phyloP scores from a whole-genome alignment of 2,329 filamentous ascomycete species.

The Colletotrichum lindemuthianum region DNA sequence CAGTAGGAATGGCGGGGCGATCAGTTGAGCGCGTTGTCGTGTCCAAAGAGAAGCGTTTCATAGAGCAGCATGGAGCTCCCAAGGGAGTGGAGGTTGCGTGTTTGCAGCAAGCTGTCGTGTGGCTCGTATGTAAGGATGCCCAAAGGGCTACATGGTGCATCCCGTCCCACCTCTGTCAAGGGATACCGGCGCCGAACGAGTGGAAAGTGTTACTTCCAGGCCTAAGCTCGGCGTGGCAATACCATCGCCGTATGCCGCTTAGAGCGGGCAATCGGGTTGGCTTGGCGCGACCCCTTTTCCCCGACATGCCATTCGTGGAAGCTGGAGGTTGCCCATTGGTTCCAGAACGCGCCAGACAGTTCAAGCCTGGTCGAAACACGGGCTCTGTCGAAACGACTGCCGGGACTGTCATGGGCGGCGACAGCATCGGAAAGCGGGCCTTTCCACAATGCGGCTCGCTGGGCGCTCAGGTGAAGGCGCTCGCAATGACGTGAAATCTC shows the following conservation, averaged over 20 bases:
- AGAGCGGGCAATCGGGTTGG: constrained; percentile 4
- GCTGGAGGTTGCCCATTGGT: constrained; percentile 17
- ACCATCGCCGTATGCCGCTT: not conserved
- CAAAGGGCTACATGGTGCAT: not conserved
- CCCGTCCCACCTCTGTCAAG: constrained; percentile 4
- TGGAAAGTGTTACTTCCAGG: constrained; percentile 7
- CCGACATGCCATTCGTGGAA: constrained; percentile 30
- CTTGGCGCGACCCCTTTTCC: constrained; percentile 28
- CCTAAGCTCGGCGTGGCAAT: constrained; percentile 7
- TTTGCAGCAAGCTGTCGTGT: not conserved
- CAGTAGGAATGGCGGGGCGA: constrained; percentile 21
- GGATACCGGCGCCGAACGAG: constrained; percentile 3
- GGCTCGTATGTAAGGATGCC: constrained; percentile 9
- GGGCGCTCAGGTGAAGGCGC: constrained; percentile 1
- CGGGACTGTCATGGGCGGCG: too few species aligned
- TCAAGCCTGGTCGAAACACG: not conserved
- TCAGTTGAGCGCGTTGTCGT: constrained; percentile 23
- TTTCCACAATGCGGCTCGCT: not conserved
- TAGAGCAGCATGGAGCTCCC: not conserved
- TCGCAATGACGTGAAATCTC: constrained; percentile 19
- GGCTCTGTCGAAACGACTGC: too few species aligned
- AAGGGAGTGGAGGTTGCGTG: constrained; percentile 23
- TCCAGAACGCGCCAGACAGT: constrained; percentile 18
- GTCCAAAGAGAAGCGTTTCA: not conserved
- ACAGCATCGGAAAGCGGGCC: not conserved